phyloP scores from a whole-genome alignment of 345 rosid genomes.

The Eucalyptus pumila region DNA sequence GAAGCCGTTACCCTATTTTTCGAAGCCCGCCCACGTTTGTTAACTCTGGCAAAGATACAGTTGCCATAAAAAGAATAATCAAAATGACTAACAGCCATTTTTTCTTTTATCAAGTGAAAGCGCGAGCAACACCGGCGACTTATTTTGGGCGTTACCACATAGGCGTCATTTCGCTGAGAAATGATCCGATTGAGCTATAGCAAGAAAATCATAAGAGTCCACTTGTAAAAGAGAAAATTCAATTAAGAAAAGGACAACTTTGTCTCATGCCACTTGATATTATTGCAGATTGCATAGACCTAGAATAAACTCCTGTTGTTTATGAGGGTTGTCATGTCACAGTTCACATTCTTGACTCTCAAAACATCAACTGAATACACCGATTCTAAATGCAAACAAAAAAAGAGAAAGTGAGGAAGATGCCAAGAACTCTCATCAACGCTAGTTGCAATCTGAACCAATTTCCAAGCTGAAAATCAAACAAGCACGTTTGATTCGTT shows the following conservation, averaged over 20 bases:
- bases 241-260: not conserved
- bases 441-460: not conserved
- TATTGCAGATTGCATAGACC: not conserved
- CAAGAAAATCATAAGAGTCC: not conserved
- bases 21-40: not conserved
- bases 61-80: not conserved
- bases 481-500: not conserved
- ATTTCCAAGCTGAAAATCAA: not conserved
- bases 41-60: not conserved
- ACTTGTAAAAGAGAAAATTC: not conserved
- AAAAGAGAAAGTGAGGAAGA: not conserved
- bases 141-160: not conserved
- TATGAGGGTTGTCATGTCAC: no score
- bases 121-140: not conserved
- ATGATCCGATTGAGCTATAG: not conserved
- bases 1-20: not conserved
- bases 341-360: not conserved
- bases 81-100: not conserved
- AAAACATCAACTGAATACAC: not conserved
- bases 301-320: not conserved
- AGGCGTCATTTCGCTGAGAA: not conserved
- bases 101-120: not conserved
- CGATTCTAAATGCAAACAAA: not conserved
- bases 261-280: not conserved
- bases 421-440: not conserved